Evolutionary conservation across 1,139 yeast species (phyloP), one percentile per base, ranked within the genome.

Genomic region (Magnusiomyces sp.): DNA sequence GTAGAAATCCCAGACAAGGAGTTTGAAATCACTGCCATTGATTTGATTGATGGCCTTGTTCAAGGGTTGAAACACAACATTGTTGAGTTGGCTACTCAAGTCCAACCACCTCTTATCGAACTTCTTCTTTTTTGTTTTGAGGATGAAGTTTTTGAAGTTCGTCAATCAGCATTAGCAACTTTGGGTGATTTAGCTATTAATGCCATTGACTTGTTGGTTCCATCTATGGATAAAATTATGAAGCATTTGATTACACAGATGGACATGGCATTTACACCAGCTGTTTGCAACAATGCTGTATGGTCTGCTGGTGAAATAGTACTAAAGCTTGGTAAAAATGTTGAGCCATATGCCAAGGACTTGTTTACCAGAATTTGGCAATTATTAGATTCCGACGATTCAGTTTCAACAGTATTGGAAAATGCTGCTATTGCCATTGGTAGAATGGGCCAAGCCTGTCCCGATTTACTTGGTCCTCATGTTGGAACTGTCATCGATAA

Each of bases 391-490:
- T 63, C 76, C 31, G 81, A 79, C 53, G 74, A 79, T 19, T n/a
- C 41, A 5, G 80, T 77, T 53, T 73, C 73, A 41, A 75, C 88
- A 0, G 86, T 92, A 2, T 65, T 83, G 58, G 97, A 90, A 62
- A 92, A 92, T 65, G 81, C 90, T 1, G 95, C 95, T n/a, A 85
- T 89, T 51, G 84, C 97, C 41, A 71, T 92, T 51, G 97, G 97
- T n/a, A 76, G 97, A 57, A 71, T 90, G 62, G 96, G 95, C 2
- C 65, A 81, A 37, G 70, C 75, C 50, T 77, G 79, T 38, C 81
- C 92, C 2, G 79, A 77, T 23, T 73, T 74, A 40, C 71, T 81
- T 45, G 76, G 84, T 0, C 76, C 80, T 2, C 76, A 80, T 53
- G 60, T 86, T 38, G 65, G 75, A 0, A 77, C 79, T 56, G 79